Evolutionary conservation across 768 basidiomycete species (phyloP).

Genomic region (Harrya chromipes): DNA sequence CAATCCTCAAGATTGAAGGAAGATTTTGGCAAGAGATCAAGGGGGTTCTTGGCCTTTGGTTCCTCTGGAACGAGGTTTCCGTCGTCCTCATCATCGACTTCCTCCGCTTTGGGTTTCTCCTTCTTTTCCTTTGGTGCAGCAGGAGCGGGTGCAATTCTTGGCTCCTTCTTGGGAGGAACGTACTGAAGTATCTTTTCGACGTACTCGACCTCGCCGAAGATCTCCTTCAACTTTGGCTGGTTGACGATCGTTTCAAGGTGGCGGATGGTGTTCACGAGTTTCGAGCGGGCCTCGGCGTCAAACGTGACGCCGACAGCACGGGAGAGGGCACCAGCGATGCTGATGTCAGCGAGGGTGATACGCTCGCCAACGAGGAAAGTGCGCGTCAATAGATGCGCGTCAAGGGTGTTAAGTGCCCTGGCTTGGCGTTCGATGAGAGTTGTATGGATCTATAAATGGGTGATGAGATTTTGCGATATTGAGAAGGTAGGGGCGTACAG

Average conservation of each 20-base stretch:
- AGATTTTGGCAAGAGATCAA: conserved; percentile 87
- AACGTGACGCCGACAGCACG: conserved; percentile 52
- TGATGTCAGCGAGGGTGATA: conserved; percentile 89
- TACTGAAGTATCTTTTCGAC: conserved; percentile 70
- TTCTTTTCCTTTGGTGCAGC: conserved; percentile 50
- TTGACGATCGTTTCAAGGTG: conserved; percentile 85
- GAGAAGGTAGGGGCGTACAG: conserved; percentile 44
- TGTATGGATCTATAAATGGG: conserved; percentile 51
- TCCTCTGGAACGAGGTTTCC: conserved; percentile 69
- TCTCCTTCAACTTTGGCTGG: conserved; percentile 69
- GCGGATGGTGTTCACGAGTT: conserved; percentile 76
- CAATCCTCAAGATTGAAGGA: conserved; percentile 91
- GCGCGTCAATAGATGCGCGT: conserved; percentile 67
- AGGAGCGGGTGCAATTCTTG: conserved; percentile 44
- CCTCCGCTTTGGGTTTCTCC: conserved; percentile 55
- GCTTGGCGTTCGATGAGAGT: conserved; percentile 49
- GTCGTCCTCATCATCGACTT: conserved; percentile 72
- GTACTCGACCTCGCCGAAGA: conserved; percentile 60
- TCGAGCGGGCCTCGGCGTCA: conserved; percentile 63
- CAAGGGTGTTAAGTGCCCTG: conserved; percentile 62
- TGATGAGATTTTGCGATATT: background rate
- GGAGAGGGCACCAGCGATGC: conserved; percentile 57
- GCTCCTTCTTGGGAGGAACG: conserved; percentile 70
- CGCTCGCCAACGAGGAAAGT: conserved; percentile 95
- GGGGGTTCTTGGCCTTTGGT: conserved; percentile 93